Percentiles rank a stretch among this genome's conserved stretches.
phyloP scores from a whole-genome alignment of 495 filamentous ascomycete species.

The Penicillium bovifimosum region DNA sequence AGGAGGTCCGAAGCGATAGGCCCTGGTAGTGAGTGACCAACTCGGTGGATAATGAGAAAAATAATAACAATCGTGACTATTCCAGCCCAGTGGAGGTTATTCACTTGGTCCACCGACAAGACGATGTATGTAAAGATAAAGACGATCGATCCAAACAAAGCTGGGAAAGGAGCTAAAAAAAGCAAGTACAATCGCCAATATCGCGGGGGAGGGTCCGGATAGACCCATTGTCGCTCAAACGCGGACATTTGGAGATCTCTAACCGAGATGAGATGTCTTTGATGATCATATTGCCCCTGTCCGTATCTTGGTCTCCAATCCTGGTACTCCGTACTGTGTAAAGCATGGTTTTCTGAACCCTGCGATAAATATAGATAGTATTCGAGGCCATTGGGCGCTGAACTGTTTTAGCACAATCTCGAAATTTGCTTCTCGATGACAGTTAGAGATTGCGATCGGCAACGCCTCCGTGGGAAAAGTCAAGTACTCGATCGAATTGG shows the following conservation, averaged over 20 bases:
- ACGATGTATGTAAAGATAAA: too few species aligned
- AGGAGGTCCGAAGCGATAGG: not conserved
- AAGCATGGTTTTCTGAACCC: not conserved
- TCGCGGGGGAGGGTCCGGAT: constrained; percentile 3
- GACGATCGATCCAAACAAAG: too few species aligned
- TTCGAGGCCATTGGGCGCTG: not conserved
- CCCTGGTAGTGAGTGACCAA: not conserved
- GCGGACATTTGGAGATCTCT: not conserved
- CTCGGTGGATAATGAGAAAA: not conserved
- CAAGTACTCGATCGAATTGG: not conserved
- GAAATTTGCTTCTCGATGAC: not conserved
- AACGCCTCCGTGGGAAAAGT: not conserved
- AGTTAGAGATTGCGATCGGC: not conserved
- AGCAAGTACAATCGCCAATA: not conserved
- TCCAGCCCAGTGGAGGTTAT: too few species aligned
- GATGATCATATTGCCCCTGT: not conserved
- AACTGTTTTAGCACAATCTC: not conserved
- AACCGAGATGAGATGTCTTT: constrained; percentile 3
- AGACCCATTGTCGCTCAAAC: not conserved
- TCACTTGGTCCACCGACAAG: too few species aligned
- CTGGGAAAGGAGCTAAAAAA: not conserved
- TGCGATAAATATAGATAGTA: not conserved
- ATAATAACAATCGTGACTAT: not conserved
- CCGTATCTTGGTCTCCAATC: not conserved
- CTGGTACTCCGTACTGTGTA: too few species aligned